Base-by-base conservation (phyloP, 495 filamentous ascomycete species). In the Oidiodendron maius region DNA sequence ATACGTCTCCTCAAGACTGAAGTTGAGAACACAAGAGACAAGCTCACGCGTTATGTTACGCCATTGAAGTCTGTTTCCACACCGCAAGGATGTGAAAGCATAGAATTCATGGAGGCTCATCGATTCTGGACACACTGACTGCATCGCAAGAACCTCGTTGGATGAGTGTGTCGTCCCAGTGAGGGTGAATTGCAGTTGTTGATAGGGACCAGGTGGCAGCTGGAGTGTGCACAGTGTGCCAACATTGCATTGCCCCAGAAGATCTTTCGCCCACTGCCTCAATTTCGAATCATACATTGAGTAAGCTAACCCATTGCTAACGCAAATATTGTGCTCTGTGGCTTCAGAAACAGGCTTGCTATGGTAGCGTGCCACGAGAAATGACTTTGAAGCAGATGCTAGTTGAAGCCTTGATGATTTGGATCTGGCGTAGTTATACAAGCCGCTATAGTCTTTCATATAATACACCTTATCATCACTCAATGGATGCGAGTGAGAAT, bases 341-440 rank as follows among this genome's bases (percentile, higher is more conserved):
- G 65, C 60, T 3, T 43, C 28, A 12, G 57, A 45, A 6, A 65
- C 38, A 4, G 37, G 35, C 48, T 48, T 60, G 24, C 39, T 32
- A 0, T 44, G 46, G 24, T 71, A 72, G 48, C 77, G 73, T 2
- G 76, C 69, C 3, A 46, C 28, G 9, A 22, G 13, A 2, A 1
- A 22, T 4, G 74, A 65, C 48, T 80, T 80, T 0, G 56, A 60
- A 8, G 40, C 52, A 0, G 76, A 80, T 17, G 71, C 60, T 1
- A 75, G 58, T 15, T 53, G 52, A 32, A 67, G 42, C 12, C 44
- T 59, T 26, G 30, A 15, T 9, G 37, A 34, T 9, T 46, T 17
- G 24, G 34, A 13, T 25, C 24, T 10, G 4, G 18, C 11, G 59
- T 46, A 50, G 12, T 40, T 24, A 46, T 32, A 42, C 0, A 47